Conservation (phyloP, 352 stramenopile species). For the Globisporangium irregulare region DNA sequence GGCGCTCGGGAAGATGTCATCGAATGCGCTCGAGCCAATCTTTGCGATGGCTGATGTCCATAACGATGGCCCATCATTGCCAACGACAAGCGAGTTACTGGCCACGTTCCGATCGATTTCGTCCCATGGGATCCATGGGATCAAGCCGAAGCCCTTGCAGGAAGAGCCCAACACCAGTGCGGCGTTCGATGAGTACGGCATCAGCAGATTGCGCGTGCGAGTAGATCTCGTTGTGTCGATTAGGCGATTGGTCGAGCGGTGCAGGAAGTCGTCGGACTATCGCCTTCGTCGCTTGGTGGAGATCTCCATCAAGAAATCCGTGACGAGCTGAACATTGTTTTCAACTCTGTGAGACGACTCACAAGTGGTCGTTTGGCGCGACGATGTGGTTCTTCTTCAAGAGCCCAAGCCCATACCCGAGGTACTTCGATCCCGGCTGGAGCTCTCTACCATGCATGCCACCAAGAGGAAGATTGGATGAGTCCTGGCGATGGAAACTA, state of each 20-base stretch:
- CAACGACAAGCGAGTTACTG: conserved; percentile 10
- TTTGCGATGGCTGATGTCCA: conserved; percentile 7
- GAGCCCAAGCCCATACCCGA: conserved; percentile 68
- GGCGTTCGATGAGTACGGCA: conserved; percentile 42
- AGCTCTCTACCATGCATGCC: conserved; percentile 30
- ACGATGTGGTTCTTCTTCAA: conserved; percentile 79
- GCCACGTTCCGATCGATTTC: conserved; percentile 11
- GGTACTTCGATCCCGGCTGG: conserved; percentile 61
- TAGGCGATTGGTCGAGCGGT: conserved; percentile 40
- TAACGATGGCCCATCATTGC: not conserved
- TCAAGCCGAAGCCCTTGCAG: conserved; percentile 16
- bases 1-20: conserved; percentile 22
- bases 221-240: conserved; percentile 55
- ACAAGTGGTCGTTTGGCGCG: conserved; percentile 32
- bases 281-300: conserved; percentile 18
- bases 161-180: not conserved
- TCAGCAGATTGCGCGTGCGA: conserved; percentile 38
- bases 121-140: not conserved
- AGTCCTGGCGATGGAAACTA: not conserved
- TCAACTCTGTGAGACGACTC: conserved; percentile 2
- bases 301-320: not conserved
- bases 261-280: conserved; percentile 26
- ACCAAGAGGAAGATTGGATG: not conserved
- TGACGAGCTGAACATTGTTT: not conserved
- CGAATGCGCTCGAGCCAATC: conserved; percentile 1